These are phyloP conservation scores for Phytophthora fragariaefolia DNA, from an alignment of 352 stramenopile species.

Conservation along the genomic window DNA sequence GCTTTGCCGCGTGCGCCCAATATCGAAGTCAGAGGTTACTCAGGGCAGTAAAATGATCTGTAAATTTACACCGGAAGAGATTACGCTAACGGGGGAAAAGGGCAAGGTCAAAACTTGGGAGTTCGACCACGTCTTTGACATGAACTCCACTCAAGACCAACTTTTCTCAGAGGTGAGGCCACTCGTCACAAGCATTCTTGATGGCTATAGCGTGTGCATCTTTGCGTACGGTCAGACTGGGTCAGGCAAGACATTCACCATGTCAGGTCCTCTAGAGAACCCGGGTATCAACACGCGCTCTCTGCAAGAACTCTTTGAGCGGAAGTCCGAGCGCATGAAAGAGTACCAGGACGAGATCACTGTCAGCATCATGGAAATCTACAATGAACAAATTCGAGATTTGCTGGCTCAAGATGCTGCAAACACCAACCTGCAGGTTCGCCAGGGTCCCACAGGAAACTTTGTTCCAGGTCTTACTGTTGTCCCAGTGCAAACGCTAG, in stretches of 20 bases:
- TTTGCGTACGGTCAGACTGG: constrained; percentile 92
- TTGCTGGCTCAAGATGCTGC: constrained; percentile 87
- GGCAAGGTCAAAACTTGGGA: constrained; percentile 89
- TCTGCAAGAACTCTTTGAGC: constrained; percentile 83
- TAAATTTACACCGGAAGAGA: constrained; percentile 85
- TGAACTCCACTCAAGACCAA: constrained; percentile 74
- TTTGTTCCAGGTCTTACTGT: constrained; percentile 84
- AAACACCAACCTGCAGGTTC: constrained; percentile 85
- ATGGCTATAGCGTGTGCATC: constrained; percentile 91
- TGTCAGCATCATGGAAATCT: constrained; percentile 96
- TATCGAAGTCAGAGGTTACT: constrained; percentile 78
- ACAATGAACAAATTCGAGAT: constrained; percentile 97
- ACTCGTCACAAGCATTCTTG: constrained; percentile 85
- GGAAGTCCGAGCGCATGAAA: constrained; percentile 67
- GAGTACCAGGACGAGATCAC: constrained; percentile 88
- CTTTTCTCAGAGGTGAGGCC: constrained; percentile 81
- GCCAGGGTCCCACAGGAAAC: constrained; percentile 83
- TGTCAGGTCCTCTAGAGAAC: constrained; percentile 73
- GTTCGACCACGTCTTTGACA: constrained; percentile 89
- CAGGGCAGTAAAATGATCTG: constrained; percentile 84
- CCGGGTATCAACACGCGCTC: constrained; percentile 88
- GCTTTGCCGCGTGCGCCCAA: constrained; percentile 95
- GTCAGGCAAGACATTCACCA: constrained; percentile 89
- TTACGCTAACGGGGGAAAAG: constrained; percentile 80
- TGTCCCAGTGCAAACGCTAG: constrained; percentile 73